Evolutionary conservation across 495 filamentous ascomycete genomes (phyloP).

Genomic region (Neurospora sp.): DNA sequence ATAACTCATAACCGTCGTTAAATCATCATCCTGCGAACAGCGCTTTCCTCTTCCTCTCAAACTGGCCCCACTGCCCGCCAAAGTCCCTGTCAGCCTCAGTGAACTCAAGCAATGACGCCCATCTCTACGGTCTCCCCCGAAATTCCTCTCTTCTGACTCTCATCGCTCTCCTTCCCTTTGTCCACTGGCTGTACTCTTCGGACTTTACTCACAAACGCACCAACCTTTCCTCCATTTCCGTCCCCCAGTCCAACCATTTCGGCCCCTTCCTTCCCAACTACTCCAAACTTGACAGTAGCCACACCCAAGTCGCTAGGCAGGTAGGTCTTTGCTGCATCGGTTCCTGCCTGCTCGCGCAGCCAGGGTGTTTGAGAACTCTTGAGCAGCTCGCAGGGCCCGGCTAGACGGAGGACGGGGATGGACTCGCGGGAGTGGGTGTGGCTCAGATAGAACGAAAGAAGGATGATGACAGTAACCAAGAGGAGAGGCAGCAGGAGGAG

Average conservation of each 20-base stretch:
- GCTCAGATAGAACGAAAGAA: slow-evolving; percentile 4
- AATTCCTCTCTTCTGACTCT: not conserved
- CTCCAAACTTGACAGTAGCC: slow-evolving; percentile 12
- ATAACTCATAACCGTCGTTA: not conserved
- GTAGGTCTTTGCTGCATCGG: slow-evolving; percentile 18
- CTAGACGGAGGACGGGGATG: slow-evolving; percentile 19
- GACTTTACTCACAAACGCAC: not conserved
- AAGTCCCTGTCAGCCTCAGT: not conserved
- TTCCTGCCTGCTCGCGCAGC: slow-evolving; percentile 9
- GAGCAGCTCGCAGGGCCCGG: slow-evolving; percentile 11
- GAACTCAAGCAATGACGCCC: not conserved
- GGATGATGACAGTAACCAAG: not conserved
- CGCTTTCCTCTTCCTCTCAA: not conserved
- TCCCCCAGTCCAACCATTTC: slow-evolving; percentile 14
- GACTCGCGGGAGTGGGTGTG: slow-evolving; percentile 1
- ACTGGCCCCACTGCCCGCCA: too few relatives aligned
- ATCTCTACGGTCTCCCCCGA: not conserved
- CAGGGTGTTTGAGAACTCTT: slow-evolving; percentile 20
- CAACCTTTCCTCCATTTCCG: not conserved
- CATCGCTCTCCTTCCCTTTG: not conserved
- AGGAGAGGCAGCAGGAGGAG: slow-evolving; percentile 14
- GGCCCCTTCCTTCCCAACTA: slow-evolving; percentile 4
- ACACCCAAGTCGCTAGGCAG: slow-evolving; percentile 14
- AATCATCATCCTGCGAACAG: not conserved
- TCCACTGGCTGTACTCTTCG: not conserved